Conservation (phyloP, 2,329 filamentous ascomycete species). For the Ceratocystis albifundus region DNA sequence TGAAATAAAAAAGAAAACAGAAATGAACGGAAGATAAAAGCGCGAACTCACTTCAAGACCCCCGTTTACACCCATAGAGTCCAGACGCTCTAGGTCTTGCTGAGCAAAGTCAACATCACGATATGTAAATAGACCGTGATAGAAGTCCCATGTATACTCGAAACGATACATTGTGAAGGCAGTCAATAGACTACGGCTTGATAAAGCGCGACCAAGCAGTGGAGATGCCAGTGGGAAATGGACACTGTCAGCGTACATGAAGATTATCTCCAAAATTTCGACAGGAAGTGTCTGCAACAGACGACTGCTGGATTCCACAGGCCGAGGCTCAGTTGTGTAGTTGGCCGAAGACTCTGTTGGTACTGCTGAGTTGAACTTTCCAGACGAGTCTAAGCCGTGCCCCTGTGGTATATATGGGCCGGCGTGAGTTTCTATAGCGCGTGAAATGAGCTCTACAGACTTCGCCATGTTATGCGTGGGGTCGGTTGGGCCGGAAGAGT, state of each 20-base stretch:
- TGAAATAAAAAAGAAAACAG: background rate
- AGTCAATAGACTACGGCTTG: slow-evolving; percentile 25
- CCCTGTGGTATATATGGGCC: background rate
- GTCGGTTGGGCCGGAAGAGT: background rate
- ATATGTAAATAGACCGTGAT: slow-evolving; percentile 27
- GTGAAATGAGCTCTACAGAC: background rate
- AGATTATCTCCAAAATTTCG: slow-evolving; percentile 44
- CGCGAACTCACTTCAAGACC: slow-evolving; percentile 1
- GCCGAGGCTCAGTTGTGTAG: background rate
- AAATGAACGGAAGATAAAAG: background rate
- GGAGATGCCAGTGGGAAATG: slow-evolving; percentile 37
- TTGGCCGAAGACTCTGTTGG: background rate
- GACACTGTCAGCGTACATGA: slow-evolving; percentile 40
- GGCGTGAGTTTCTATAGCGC: background rate
- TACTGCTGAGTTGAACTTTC: background rate
- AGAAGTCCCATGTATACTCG: slow-evolving; percentile 33
- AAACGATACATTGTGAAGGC: slow-evolving; percentile 32
- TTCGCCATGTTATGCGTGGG: background rate
- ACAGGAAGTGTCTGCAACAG: slow-evolving; percentile 35
- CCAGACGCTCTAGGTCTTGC: background rate
- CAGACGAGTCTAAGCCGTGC: background rate
- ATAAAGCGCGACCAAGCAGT: slow-evolving; percentile 38
- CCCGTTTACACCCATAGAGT: background rate
- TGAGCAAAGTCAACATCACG: slow-evolving; percentile 14
- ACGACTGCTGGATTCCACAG: background rate